Base-by-base conservation (phyloP, 2,329 filamentous ascomycete species). In the Cercospora beticola region DNA sequence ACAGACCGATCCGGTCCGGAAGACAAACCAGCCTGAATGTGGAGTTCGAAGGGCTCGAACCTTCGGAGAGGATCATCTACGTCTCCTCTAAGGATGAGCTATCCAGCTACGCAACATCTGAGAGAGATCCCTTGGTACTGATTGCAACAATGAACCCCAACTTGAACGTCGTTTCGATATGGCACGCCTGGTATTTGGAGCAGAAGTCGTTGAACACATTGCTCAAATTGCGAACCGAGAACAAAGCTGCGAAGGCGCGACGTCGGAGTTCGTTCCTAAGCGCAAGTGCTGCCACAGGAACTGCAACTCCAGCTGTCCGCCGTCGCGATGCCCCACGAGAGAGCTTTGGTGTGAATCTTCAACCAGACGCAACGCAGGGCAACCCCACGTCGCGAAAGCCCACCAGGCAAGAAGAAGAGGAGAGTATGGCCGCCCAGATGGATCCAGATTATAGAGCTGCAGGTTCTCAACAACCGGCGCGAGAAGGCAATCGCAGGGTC, bases 91-190 rank as follows among this genome's bases (percentile, higher is more conserved):
- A 87, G 33, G 85, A 86, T 65, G 86, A 91, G 60, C 82, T 88
- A 18, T 81, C 83, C 64, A 81, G 85, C 31, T n/a, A 74, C 28
- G 75, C 80, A 66, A 59, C 5, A 8, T 40, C 33, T 10, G 36
- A 33, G 9, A 23, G 52, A 3, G 78, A 79, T 56, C 78, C 81
- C 31, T 81, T 97, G 28, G 86, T 91, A 10, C 82, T 98, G 66
- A 89, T 92, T 10, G 87, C 97, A 62, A 97, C 94, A 0, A 84
- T 90, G 70, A 97, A 97, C 76, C 83, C 88, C 65, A 90, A 92
- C 72, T 88, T 88, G 3, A 90, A 88, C 73, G 86, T 89, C 74
- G 93, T 96, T 77, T 95, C 90, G 2, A 84, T 98, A 57, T 98
- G 94, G 94, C 90, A 89, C 68, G 86, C 94, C 63, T 86, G 88